A percentile compares a stretch with the other conserved stretches of the same genome.
These are phyloP conservation scores for Tillandsia leiboldiana DNA, from an alignment of 176 grass and related monocot species.

Conservation along the genomic window DNA sequence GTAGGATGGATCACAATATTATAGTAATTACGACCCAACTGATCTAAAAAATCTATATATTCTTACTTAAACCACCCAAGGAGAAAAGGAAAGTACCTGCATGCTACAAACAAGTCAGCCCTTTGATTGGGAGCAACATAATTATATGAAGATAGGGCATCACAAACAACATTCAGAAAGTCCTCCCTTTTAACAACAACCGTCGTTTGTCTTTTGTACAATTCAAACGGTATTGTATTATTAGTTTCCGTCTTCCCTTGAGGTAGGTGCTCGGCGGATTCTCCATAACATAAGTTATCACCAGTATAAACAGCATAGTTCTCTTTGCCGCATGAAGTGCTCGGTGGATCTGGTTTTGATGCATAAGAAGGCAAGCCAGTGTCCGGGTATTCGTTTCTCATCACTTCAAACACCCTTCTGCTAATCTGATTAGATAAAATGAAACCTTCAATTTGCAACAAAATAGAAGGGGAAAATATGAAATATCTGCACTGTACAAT, in stretches of 20 bases:
- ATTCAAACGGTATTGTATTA: constrained; percentile 50
- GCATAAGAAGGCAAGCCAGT: not conserved
- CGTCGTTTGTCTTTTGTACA: constrained; percentile 84
- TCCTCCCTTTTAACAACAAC: constrained; percentile 55
- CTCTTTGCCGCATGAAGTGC: constrained; percentile 11
- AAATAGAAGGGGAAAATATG: too few species aligned
- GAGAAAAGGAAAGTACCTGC: constrained; percentile 43
- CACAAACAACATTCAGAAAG: constrained; percentile 62
- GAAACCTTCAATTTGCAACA: not conserved
- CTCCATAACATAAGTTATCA: not conserved
- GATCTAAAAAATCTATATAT: not conserved
- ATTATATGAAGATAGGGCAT: constrained; percentile 68
- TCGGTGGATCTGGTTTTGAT: constrained; percentile 21
- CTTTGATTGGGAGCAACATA: constrained; percentile 86
- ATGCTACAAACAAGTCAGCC: constrained; percentile 89
- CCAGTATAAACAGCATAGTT: not conserved
- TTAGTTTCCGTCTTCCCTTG: constrained; percentile 25
- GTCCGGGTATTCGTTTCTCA: constrained; percentile 48
- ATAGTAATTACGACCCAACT: too few species aligned
- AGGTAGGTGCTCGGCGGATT: constrained; percentile 13
- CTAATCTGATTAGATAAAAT: constrained; percentile 54
- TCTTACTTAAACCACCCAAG: not conserved
- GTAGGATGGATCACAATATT: too few species aligned
- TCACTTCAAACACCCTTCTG: constrained; percentile 79
- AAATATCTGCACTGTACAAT: too few species aligned